Percentiles rank a stretch among this genome's conserved stretches.
These are phyloP conservation scores for Millerozyma miso DNA, from an alignment of 805 yeast species.

Conservation along the genomic window DNA sequence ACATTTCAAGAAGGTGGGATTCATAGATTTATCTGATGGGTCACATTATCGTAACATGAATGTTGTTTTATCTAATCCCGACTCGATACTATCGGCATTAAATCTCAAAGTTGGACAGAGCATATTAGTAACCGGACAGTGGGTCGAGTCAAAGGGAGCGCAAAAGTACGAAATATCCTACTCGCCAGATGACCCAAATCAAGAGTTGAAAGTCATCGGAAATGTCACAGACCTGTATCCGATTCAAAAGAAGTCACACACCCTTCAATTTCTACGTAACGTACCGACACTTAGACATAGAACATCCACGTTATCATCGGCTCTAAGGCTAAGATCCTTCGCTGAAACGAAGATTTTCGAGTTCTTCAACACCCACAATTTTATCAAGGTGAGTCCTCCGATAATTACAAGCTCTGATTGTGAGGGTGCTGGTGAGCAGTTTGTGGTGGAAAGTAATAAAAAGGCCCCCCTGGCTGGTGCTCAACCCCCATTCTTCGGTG, in stretches of 20 bases:
- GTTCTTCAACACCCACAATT: conserved; percentile 52
- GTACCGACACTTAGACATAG: conserved; percentile 78
- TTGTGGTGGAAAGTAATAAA: conserved; percentile 43
- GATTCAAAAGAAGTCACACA: conserved; percentile 73
- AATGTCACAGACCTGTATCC: conserved; percentile 64
- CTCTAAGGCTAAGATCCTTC: conserved; percentile 68
- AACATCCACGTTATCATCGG: conserved; percentile 58
- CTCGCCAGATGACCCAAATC: conserved; percentile 22
- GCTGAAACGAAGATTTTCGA: conserved; percentile 50
- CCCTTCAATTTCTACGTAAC: conserved; percentile 61
- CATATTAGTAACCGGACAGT: conserved; percentile 27
- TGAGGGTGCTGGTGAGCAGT: conserved; percentile 96
- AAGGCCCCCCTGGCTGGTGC: conserved; percentile 9
- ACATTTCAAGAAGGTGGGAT: conserved; percentile 68
- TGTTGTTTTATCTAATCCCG: conserved; percentile 37
- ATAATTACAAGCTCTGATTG: conserved; percentile 85
- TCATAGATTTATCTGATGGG: conserved; percentile 81
- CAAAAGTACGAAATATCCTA: conserved; percentile 30
- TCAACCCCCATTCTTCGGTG: conserved; percentile 43
- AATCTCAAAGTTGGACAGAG: conserved; percentile 48
- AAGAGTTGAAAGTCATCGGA: conserved; percentile 50
- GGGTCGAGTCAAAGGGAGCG: conserved; percentile 29
- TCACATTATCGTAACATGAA: conserved; percentile 50
- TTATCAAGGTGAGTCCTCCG: conserved; percentile 80
- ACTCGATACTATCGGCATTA: conserved; percentile 14